These are phyloP conservation scores for Echinochloa phyllopogon DNA, from an alignment of 176 grass and related monocot genomes.

Conservation along the genomic window DNA sequence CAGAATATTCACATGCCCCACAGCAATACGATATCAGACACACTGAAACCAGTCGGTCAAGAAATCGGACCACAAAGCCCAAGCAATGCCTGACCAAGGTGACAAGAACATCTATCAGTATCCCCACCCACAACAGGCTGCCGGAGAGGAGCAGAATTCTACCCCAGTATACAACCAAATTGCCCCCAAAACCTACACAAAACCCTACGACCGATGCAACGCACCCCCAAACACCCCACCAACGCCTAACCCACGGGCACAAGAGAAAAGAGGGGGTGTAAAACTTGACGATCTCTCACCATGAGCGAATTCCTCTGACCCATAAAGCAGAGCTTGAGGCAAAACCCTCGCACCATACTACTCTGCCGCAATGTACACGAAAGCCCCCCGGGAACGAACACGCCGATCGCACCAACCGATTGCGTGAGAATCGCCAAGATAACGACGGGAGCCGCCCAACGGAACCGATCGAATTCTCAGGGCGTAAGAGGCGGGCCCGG, in stretches of 20 bases:
- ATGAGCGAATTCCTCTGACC: not conserved
- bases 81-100: not conserved
- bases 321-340: not conserved
- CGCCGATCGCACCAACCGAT: slow-evolving; percentile 1
- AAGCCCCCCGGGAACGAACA: not conserved
- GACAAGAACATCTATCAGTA: not conserved
- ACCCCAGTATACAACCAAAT: not conserved
- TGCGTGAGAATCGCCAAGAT: not conserved
- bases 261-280: not conserved
- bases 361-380: not conserved
- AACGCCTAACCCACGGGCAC: not conserved
- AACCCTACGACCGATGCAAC: not conserved
- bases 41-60: not conserved
- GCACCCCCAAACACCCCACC: not conserved
- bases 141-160: not conserved
- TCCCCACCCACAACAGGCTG: not conserved
- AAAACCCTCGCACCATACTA: not conserved
- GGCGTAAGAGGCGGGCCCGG: not conserved
- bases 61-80: not conserved
- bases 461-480: not conserved
- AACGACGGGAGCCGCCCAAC: not conserved
- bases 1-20: not conserved
- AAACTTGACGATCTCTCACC: not conserved
- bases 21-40: not conserved
- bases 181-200: slow-evolving; percentile 24